Evolutionary conservation across 768 basidiomycete species (phyloP).

Genomic region (Boletus rufocinnamomeus): DNA sequence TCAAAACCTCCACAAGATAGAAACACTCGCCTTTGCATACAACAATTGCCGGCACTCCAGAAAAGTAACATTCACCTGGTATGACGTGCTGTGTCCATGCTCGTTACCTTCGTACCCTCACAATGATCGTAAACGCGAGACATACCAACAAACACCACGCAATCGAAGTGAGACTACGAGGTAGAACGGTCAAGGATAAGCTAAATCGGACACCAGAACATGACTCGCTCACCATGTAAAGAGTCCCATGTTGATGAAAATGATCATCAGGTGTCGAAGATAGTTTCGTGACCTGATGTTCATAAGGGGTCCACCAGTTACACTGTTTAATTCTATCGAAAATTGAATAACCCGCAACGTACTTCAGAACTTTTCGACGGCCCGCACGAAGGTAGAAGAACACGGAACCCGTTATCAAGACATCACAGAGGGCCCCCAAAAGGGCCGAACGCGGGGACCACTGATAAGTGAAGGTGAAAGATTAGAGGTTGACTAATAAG

Average conservation of each 20-base stretch:
- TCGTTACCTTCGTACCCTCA: too few species aligned
- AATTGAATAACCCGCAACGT: too few species aligned
- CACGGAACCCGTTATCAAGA: slow-evolving; percentile 20
- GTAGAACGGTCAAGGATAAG: background rate
- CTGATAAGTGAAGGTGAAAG: background rate
- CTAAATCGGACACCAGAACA: background rate
- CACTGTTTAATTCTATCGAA: background rate
- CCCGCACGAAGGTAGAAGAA: slow-evolving; percentile 25
- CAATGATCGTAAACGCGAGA: too few species aligned
- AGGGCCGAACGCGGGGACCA: slow-evolving; percentile 33
- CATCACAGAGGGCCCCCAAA: slow-evolving; percentile 10
- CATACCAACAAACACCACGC: too few species aligned
- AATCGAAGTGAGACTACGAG: slow-evolving; percentile 8
- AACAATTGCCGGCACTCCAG: background rate
- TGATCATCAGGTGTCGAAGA: slow-evolving; percentile 10
- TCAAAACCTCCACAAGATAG: background rate
- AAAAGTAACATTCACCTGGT: background rate
- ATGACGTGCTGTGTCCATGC: background rate
- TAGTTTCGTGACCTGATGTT: slow-evolving; percentile 7
- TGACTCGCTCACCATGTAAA: slow-evolving; percentile 6
- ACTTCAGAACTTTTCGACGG: slow-evolving; percentile 10
- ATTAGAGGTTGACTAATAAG: too few species aligned
- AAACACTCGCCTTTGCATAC: slow-evolving; percentile 3
- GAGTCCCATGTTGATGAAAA: slow-evolving; percentile 18
- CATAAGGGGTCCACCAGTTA: background rate